Percentiles rank a stretch among this genome's conserved stretches.
Evolutionary conservation across 73 alveolate species (phyloP).

Genomic region (Breviolum minutum): DNA sequence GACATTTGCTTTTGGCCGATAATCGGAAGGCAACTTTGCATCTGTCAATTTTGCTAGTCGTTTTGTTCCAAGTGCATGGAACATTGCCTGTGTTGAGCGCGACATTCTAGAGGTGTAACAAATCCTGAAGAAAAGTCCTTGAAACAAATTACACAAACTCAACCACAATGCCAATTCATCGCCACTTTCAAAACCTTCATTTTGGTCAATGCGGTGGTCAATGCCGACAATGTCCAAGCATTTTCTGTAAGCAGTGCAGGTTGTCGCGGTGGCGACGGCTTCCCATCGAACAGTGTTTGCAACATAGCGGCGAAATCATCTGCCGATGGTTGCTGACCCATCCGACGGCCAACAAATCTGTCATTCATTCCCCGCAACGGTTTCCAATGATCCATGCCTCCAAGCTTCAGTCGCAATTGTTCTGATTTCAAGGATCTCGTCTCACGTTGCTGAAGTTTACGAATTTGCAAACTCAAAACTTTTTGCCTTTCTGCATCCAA

Average conservation of each 20-base stretch:
- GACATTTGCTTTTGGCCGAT: no score
- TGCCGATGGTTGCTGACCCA: background rate
- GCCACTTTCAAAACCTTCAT: background rate
- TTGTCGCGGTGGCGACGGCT: background rate
- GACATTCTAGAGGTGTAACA: no score
- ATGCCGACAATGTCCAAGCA: background rate
- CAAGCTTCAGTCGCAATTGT: background rate
- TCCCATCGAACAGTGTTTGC: background rate
- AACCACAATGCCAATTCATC: background rate
- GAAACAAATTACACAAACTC: background rate
- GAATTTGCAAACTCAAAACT: background rate
- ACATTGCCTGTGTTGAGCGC: no score
- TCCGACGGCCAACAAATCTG: no score
- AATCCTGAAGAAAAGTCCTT: background rate
- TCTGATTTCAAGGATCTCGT: background rate
- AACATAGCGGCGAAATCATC: background rate
- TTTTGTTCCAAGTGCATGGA: no score
- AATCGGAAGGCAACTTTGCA: no score
- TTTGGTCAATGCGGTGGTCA: background rate
- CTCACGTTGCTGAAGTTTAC: background rate
- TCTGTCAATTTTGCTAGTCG: no score
- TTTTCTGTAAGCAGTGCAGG: background rate
- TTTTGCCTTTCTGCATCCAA: background rate
- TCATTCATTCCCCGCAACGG: no score
- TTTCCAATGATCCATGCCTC: background rate